Percentiles rank a stretch among this genome's conserved stretches.
Evolutionary conservation across 2,329 filamentous ascomycete species (phyloP).

Genomic region (Pyrenochaeta sp.): DNA sequence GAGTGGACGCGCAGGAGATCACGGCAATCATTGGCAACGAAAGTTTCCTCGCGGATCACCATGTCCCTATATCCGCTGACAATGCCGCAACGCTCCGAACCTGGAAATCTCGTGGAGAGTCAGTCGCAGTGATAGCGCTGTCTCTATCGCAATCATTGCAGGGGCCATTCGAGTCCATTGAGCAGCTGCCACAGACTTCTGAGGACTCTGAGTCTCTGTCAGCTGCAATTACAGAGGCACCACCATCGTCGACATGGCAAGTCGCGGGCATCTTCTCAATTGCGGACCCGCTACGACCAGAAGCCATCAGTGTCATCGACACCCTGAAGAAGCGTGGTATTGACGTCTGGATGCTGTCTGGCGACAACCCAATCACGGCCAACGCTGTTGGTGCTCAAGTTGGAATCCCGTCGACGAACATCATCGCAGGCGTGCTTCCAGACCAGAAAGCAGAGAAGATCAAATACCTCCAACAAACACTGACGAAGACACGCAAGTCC

Average conservation of each 20-base stretch:
- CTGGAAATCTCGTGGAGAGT: constrained; percentile 55
- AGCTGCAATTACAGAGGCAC: constrained; percentile 2
- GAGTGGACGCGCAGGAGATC: constrained; percentile 36
- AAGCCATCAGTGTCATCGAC: constrained; percentile 71
- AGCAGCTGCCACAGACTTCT: neutral
- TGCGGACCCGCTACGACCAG: constrained; percentile 80
- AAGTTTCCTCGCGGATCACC: constrained; percentile 63
- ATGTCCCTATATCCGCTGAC: constrained; percentile 37
- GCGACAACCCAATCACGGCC: constrained; percentile 88
- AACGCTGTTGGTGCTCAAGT: constrained; percentile 77
- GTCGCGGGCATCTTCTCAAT: constrained; percentile 76
- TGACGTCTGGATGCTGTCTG: constrained; percentile 90
- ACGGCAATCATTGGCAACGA: constrained; percentile 76
- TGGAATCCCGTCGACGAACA: constrained; percentile 75
- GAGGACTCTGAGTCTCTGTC: constrained; percentile 2
- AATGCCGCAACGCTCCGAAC: constrained; percentile 34
- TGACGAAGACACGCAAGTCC: constrained; percentile 31
- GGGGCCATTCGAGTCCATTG: neutral
- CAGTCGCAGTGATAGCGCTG: constrained; percentile 52
- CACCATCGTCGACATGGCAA: constrained; percentile 32
- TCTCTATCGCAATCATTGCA: constrained; percentile 5
- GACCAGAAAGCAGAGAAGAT: constrained; percentile 81
- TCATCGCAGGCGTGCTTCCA: constrained; percentile 88
- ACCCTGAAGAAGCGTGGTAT: constrained; percentile 72
- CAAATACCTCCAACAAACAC: constrained; percentile 54